A percentile compares a stretch with the other conserved stretches of the same genome.
These are phyloP conservation scores for Pterocarpus santalinus DNA, from an alignment of 306 rosid genomes.

Conservation along the genomic window DNA sequence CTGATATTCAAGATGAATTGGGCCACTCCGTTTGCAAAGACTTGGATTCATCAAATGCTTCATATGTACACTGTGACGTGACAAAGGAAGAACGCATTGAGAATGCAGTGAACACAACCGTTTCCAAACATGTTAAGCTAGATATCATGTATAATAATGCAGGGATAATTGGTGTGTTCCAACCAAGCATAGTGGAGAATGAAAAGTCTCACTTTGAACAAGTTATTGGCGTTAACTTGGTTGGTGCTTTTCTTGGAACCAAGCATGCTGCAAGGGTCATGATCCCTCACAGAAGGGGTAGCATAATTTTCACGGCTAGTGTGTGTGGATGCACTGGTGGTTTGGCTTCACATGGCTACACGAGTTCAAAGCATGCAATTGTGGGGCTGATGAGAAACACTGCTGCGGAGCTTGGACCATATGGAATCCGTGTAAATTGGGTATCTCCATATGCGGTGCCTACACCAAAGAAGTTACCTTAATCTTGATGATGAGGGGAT, in stretches of 20 bases:
- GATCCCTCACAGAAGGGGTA: slow-evolving; percentile 48
- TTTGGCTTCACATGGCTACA: slow-evolving; percentile 49
- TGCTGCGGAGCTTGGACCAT: slow-evolving; percentile 59
- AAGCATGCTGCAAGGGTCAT: slow-evolving; percentile 65
- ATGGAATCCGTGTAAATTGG: slow-evolving; percentile 63
- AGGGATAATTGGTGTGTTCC: not conserved
- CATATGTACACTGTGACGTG: slow-evolving; percentile 63
- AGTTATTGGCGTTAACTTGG: slow-evolving; percentile 51
- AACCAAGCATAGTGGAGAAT: slow-evolving; percentile 44
- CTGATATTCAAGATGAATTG: slow-evolving; percentile 55
- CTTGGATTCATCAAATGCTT: not conserved
- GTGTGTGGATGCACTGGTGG: slow-evolving; percentile 46
- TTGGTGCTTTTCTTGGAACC: slow-evolving; percentile 54
- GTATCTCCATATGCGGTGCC: slow-evolving; percentile 53
- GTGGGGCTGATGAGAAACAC: slow-evolving; percentile 54
- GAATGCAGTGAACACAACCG: slow-evolving; percentile 42
- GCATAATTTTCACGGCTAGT: slow-evolving; percentile 58
- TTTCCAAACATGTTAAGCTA: slow-evolving; percentile 54
- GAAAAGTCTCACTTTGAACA: slow-evolving; percentile 43
- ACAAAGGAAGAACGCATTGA: slow-evolving; percentile 50
- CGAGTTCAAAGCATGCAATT: slow-evolving; percentile 57
- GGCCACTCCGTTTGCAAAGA: slow-evolving; percentile 49
- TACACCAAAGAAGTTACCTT: slow-evolving; percentile 42
- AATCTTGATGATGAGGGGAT: slow-evolving; percentile 43
- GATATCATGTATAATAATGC: slow-evolving; percentile 77